Percentiles rank a stretch among this genome's conserved stretches.
These are phyloP conservation scores for Chondrus crispus DNA, from an alignment of 23 red algal species.

Conservation along the genomic window DNA sequence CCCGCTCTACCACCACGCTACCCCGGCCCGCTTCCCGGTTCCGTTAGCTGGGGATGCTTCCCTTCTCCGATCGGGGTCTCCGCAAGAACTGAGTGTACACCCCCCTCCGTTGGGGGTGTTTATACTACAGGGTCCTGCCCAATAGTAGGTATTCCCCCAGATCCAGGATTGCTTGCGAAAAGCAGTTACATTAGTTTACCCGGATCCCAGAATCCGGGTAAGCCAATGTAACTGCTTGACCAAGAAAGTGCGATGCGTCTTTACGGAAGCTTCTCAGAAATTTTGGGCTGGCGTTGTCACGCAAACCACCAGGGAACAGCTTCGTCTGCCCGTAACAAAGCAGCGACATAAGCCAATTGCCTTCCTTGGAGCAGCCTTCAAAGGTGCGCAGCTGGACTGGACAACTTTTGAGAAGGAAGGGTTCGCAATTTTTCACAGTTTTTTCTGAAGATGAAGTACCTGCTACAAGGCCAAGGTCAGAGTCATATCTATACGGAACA, in stretches of 20 bases:
- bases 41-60: no score
- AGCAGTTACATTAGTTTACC: no score
- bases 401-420: neutral
- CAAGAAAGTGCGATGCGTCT: neutral
- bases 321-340: neutral
- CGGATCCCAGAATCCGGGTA: no score
- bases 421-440: neutral
- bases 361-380: neutral
- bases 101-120: no score
- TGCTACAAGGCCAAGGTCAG: neutral
- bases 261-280: neutral
- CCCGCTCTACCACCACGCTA: no score
- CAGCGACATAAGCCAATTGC: neutral
- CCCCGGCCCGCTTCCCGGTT: no score
- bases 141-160: no score
- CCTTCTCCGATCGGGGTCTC: no score
- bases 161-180: no score
- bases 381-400: neutral
- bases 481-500: neutral
- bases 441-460: neutral
- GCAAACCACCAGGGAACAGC: neutral
- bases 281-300: neutral
- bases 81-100: no score
- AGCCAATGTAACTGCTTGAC: no score
- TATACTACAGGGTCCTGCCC: no score